Evolutionary conservation across 495 filamentous ascomycete species (phyloP), one percentile per base, ranked within the genome.

Genomic region (Neurospora sp.): DNA sequence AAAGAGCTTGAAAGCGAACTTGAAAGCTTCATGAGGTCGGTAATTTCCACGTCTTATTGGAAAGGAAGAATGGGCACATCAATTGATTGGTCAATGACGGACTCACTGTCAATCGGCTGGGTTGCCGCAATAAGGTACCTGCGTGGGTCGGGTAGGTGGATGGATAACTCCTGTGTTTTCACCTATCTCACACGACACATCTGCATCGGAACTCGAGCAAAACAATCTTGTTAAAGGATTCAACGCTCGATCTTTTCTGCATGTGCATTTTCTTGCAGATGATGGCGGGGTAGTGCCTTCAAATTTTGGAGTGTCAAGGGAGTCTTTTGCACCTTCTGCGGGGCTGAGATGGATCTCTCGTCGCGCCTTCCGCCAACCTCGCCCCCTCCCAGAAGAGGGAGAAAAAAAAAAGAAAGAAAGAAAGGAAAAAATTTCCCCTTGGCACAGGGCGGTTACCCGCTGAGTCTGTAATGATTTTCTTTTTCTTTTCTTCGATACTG

Each of bases 221-320:
- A 9, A 1, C 9, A 4, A 9, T 0, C 20, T n/a, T 3, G 22
- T 20, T 3, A 0, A 1, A 10, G 2, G 1, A 0, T 22, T 20
- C 0, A 3, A 4, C n/a, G 9, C 2, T 22, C 7, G 1, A 2
- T 22, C 9, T 22, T 48, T 20, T 3, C n/a, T 22, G 0, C 9
- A 48, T 22, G 9, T 22, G 4, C 44, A 48, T 9, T 48, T 4
- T 4, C 1, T 48, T 22, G 18, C n/a, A 20, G 10, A 20, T 10
- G 0, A 16, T 0, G 1, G n/a, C 9, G 3, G 18, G 3, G n/a
- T 20, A 48, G 0, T 20, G 44, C 44, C 2, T 20, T 48, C n/a
- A 48, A 48, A 20, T 10, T 48, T 48, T 0, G n/a, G n/a, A 48
- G 44, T 48, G n/a, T 48, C 44, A n/a, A 4, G 2, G 20, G 44